Conservation (phyloP, 345 rosid species). For the Acer campestre region DNA sequence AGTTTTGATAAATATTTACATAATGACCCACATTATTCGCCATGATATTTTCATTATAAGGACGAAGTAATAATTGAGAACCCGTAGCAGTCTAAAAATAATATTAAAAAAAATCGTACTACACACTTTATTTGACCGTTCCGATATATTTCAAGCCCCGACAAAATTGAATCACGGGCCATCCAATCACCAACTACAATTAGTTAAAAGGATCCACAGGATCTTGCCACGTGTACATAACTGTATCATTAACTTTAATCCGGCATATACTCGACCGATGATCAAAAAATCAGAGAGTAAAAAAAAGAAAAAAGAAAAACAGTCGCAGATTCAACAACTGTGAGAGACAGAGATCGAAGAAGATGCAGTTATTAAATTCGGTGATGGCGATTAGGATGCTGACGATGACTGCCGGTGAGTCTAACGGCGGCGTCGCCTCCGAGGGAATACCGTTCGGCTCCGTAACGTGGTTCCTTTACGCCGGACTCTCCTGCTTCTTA, state of each 20-base stretch:
- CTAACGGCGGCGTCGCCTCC: constrained; percentile 16
- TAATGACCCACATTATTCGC: too few relatives aligned
- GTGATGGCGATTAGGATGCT: constrained; percentile 64
- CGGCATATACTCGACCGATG: too few relatives aligned
- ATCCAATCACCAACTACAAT: not conserved
- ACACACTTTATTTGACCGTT: not conserved
- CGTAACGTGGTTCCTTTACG: constrained; percentile 59
- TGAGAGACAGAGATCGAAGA: not conserved
- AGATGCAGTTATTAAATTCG: constrained; percentile 68
- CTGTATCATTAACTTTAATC: too few relatives aligned
- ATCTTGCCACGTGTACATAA: constrained; percentile 10
- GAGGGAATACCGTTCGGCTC: constrained; percentile 61
- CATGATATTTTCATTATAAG: too few relatives aligned
- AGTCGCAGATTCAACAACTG: not conserved
- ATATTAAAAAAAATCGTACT: not conserved
- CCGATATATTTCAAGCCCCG: not conserved
- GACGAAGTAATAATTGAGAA: too few relatives aligned
- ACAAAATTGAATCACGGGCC: not conserved
- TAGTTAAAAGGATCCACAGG: not conserved
- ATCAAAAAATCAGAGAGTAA: not conserved
- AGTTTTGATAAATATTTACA: too few relatives aligned
- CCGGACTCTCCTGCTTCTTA: constrained; percentile 72
- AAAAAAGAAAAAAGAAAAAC: not conserved
- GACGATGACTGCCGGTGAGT: constrained; percentile 35
- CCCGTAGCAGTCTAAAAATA: too few relatives aligned